Conservation (phyloP, 768 basidiomycete species). For the Termitomyces sp. region DNA sequence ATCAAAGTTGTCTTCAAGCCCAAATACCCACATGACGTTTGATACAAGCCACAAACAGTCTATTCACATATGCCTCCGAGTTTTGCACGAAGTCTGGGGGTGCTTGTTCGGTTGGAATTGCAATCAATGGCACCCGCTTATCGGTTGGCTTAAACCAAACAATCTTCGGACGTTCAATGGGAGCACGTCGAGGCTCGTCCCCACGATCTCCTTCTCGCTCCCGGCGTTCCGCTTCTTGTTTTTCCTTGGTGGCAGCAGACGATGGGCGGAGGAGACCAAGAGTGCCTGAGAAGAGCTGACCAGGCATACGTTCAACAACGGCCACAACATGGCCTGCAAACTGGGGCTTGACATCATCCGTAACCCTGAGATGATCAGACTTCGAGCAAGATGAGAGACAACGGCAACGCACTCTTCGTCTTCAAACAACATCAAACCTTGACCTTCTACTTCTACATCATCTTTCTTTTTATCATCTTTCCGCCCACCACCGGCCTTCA, state of each 20-base stretch:
- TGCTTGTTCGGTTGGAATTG: constrained; percentile 98
- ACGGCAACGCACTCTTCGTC: constrained; percentile 76
- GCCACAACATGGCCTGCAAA: constrained; percentile 99
- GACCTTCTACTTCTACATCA: constrained; percentile 98
- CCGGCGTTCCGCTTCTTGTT: constrained; percentile 95
- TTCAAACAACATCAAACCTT: constrained; percentile 93
- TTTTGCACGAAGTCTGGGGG: constrained; percentile 95
- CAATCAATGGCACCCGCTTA: constrained; percentile 97
- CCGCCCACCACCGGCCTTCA: constrained; percentile 64
- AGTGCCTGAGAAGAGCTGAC: constrained; percentile 96
- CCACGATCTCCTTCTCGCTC: constrained; percentile 94
- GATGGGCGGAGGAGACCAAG: constrained; percentile 93
- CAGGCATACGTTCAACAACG: constrained; percentile 99
- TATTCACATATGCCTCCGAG: constrained; percentile 85
- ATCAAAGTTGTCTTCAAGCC: constrained; percentile 2
- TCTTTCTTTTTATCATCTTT: constrained; percentile 99
- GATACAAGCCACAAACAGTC: constrained; percentile 95
- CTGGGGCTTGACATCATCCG: constrained; percentile 96
- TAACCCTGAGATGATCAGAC: constrained; percentile 52
- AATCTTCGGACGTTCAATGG: constrained; percentile 92
- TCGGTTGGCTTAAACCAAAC: constrained; percentile 99
- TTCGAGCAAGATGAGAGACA: constrained; percentile 1
- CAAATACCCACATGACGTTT: constrained; percentile 80
- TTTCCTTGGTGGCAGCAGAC: constrained; percentile 96
- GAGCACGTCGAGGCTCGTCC: constrained; percentile 72